Percentiles rank a stretch among this genome's conserved stretches.
These are phyloP conservation scores for Aspergillus sparsus DNA, from an alignment of 495 filamentous ascomycete genomes.

Conservation along the genomic window DNA sequence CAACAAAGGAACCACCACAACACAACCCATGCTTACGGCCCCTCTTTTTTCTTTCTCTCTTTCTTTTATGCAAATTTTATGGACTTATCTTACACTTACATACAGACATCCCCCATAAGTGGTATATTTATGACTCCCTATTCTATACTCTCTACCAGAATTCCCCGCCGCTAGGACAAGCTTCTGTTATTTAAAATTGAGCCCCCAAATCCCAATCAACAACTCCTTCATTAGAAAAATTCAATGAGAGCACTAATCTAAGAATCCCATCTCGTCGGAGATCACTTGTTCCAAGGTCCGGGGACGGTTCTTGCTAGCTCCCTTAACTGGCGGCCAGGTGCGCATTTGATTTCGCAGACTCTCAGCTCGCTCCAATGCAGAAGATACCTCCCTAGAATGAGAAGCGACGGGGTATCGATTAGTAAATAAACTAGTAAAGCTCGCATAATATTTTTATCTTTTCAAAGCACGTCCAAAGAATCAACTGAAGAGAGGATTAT, in stretches of 20 bases:
- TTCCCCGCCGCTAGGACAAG: too few relatives aligned
- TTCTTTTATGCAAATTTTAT: too few relatives aligned
- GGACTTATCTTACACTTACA: too few relatives aligned
- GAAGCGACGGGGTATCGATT: conserved; percentile 9
- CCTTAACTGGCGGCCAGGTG: conserved; percentile 52
- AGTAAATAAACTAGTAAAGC: neutral
- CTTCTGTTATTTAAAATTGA: too few relatives aligned
- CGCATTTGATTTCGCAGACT: conserved; percentile 38
- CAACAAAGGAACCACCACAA: conserved; percentile 34
- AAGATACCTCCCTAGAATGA: conserved; percentile 42
- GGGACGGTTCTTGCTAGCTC: conserved; percentile 36
- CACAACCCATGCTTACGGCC: too few relatives aligned
- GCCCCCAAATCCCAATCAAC: too few relatives aligned
- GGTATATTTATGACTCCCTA: too few relatives aligned
- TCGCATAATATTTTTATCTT: too few relatives aligned
- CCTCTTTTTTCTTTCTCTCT: too few relatives aligned
- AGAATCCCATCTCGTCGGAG: conserved; percentile 59
- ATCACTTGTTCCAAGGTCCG: conserved; percentile 51
- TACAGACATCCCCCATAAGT: too few relatives aligned
- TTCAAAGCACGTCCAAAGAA: too few relatives aligned
- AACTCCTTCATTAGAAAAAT: neutral
- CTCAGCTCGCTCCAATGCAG: conserved; percentile 47
- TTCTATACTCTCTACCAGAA: too few relatives aligned
- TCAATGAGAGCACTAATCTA: conserved; percentile 42
- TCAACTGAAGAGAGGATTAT: neutral